Evolutionary conservation across 176 grass and related monocot genomes (phyloP), one percentile per base, ranked within the genome.

Genomic region (Bothriochloa decipiens): DNA sequence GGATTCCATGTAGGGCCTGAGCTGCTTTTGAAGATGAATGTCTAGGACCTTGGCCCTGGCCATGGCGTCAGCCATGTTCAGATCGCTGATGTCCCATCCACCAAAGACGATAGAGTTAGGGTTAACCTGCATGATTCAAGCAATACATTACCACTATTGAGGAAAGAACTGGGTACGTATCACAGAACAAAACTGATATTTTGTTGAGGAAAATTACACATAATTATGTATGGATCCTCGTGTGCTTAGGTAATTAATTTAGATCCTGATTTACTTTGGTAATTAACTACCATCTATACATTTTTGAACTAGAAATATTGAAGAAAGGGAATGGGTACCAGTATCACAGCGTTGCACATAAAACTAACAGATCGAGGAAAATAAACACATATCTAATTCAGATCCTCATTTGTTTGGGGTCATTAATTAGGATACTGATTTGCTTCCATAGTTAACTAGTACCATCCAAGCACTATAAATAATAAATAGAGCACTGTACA

Each of bases 1-100:
- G 52, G 90, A 89, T 37, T 89, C 86, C 90, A 97, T 97, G 83
- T 95, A 98, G 7, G 96, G 91, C 43, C 91, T 90, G 25, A 98
- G 93, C 70, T 98, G 93, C 83, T 98, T 98, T 87, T 98, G 96
- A 42, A 98, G 89, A 78, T 98, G 89, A 50, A 98, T 95, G 86
- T 98, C 93, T 58, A 95, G 60, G 25, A 98, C 96, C 85, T 90
- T 92, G 72, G 94, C 94, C 78, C 94, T 93, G 7, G 77, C 84
- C 96, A 98, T 98, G 35, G 92, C 88, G 26, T 94, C 92, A 0
- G 92, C 88, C 87, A 97, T 68, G 73, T 90, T 97, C 86, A 94
- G 90, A 81, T 42, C 81, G 63, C 90, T 94, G 57, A 97, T 94
- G 45, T 97, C 94, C 91, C 92, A 97, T 18, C 94, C 91, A 45